A percentile compares a stretch with the other conserved stretches of the same genome.
Conservation (phyloP, 805 yeast species). For the Jamesozyma spencerorum region DNA sequence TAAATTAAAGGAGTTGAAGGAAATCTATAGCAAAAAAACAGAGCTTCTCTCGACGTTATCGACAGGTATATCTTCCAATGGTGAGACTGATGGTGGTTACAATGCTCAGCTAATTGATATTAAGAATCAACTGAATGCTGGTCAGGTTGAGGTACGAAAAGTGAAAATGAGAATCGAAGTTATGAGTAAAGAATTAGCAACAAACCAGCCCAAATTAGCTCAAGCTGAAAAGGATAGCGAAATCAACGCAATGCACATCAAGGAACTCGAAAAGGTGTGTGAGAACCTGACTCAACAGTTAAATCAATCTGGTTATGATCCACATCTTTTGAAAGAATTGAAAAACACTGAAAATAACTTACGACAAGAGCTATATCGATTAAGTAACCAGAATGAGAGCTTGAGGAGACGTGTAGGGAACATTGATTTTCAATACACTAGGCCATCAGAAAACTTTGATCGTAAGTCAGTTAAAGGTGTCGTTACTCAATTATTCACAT, state of each 20-base stretch:
- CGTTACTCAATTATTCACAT: conserved; percentile 72
- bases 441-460: conserved; percentile 55
- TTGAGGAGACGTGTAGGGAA: conserved; percentile 58
- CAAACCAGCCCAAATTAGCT: conserved; percentile 39
- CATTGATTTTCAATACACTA: conserved; percentile 64
- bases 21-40: conserved; percentile 49
- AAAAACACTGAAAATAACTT: conserved; percentile 38
- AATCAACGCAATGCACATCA: conserved; percentile 33
- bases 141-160: conserved; percentile 49
- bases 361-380: conserved; percentile 35
- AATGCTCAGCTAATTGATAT: conserved; percentile 58
- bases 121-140: conserved; percentile 44
- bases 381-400: conserved; percentile 41
- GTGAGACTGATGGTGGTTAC: conserved; percentile 68
- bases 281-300: conserved; percentile 36
- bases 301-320: conserved; percentile 48
- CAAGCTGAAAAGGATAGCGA: conserved; percentile 46
- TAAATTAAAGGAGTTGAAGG: conserved; percentile 38
- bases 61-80: conserved; percentile 83
- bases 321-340: conserved; percentile 35
- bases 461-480: conserved; percentile 68
- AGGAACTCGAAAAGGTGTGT: conserved; percentile 30
- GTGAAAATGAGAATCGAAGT: conserved; percentile 50
- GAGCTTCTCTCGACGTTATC: conserved; percentile 73
- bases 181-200: conserved; percentile 40